These are phyloP conservation scores for Tricholomella constricta DNA, from an alignment of 768 basidiomycete genomes.

Conservation along the genomic window DNA sequence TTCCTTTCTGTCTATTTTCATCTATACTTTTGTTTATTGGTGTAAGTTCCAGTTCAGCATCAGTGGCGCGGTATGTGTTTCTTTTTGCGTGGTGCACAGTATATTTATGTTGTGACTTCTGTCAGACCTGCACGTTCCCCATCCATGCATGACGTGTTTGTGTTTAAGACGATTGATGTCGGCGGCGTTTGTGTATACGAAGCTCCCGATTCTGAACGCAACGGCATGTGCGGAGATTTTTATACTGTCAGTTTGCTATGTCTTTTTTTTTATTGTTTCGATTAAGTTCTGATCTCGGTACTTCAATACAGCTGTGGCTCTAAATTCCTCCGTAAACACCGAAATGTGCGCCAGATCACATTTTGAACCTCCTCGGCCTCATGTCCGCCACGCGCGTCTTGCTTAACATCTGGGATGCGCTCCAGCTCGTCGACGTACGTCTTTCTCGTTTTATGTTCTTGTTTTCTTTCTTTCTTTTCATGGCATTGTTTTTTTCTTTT, in stretches of 20 bases:
- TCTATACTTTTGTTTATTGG: too few relatives aligned
- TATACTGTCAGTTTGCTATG: constrained; percentile 1
- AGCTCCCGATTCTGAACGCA: constrained; percentile 10
- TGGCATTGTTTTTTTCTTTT: too few relatives aligned
- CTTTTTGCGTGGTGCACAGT: too few relatives aligned
- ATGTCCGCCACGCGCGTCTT: constrained; percentile 51
- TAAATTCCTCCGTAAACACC: constrained; percentile 7
- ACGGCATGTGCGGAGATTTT: constrained; percentile 15
- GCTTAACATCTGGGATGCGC: constrained; percentile 64
- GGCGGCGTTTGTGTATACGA: constrained; percentile 10
- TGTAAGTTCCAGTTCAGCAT: too few relatives aligned
- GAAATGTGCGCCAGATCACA: not conserved
- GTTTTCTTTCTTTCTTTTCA: not conserved
- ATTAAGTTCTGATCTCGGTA: too few relatives aligned
- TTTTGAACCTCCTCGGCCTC: constrained; percentile 62
- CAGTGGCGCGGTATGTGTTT: too few relatives aligned
- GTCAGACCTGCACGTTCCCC: not conserved
- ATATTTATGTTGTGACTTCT: too few relatives aligned
- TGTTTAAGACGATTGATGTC: not conserved
- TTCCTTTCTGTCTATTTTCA: too few relatives aligned
- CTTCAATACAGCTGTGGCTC: constrained; percentile 5
- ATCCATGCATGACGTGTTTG: constrained; percentile 8
- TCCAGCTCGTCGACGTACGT: constrained; percentile 64
- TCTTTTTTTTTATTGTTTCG: not conserved
- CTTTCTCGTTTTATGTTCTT: too few relatives aligned